Percentiles rank a stretch among this genome's conserved stretches.
phyloP scores from a whole-genome alignment of 768 basidiomycete species.

The Galerina marginata region DNA sequence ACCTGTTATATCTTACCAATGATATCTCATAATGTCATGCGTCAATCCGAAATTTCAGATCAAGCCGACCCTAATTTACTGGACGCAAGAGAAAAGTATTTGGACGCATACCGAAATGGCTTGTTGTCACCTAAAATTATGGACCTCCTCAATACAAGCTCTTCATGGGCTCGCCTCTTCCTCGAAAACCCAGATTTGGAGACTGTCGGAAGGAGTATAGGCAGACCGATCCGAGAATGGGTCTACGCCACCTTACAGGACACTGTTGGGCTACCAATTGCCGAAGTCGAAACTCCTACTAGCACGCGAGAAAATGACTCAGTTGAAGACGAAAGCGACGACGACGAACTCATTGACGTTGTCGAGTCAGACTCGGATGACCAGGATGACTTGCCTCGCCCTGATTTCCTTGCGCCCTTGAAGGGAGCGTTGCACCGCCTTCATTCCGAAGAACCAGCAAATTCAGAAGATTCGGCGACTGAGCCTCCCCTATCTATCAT shows the following conservation, averaged over 20 bases:
- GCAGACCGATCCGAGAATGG: slow-evolving; percentile 67
- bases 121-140: slow-evolving; percentile 59
- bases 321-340: slow-evolving; percentile 37
- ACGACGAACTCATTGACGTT: slow-evolving; percentile 73
- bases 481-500: slow-evolving; percentile 40
- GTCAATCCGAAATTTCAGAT: slow-evolving; percentile 35
- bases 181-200: slow-evolving; percentile 81
- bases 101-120: slow-evolving; percentile 69
- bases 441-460: slow-evolving; percentile 38
- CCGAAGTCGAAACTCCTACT: slow-evolving; percentile 29
- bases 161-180: slow-evolving; percentile 76
- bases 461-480: slow-evolving; percentile 41
- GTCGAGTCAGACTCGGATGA: slow-evolving; percentile 63
- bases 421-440: slow-evolving; percentile 70
- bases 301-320: slow-evolving; percentile 12
- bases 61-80: slow-evolving; percentile 37
- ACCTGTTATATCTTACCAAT: slow-evolving; percentile 59
- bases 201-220: slow-evolving; percentile 65
- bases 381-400: slow-evolving; percentile 32
- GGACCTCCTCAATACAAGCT: slow-evolving; percentile 64
- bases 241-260: slow-evolving; percentile 72
- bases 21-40: slow-evolving; percentile 53
- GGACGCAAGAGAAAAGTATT: slow-evolving; percentile 54
- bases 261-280: slow-evolving; percentile 61
- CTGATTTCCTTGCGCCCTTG: slow-evolving; percentile 70